Base-by-base conservation (phyloP, 2,329 filamentous ascomycete genomes). In the Microcera coccophila region DNA sequence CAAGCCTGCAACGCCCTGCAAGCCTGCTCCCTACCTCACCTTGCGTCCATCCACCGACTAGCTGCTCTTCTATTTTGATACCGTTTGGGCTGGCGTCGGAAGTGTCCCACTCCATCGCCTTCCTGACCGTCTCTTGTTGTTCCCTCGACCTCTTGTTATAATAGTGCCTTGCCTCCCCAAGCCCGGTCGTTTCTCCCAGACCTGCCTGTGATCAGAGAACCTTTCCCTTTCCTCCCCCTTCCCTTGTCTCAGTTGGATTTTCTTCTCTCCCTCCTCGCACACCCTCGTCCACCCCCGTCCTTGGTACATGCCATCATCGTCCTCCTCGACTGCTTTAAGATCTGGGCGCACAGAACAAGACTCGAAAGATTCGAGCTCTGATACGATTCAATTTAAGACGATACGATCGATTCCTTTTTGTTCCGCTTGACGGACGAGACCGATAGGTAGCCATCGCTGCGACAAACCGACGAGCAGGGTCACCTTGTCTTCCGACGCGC, bases 161-260 rank as follows among this genome's bases (percentile, higher is more conserved):
- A 44, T 42, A 51, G 44, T 44, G 42, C 32, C 39, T 39, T 21
- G 35, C 26, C 47, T 44, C 46, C 42, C 45, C 48, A 36, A 44
- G 42, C 39, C 44, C 38, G 37, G 45, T 36, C 47, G 44, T 37
- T 47, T 39, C 15, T 48, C 53, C 52, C 53, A 60, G 58, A 55
- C 54, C 55, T 60, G 48, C 42, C 49, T 49, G 57, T 54, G 59
- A 52, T 50, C 53, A 54, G 50, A 53, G 29, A 52, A 52, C 54
- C 50, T 40, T 46, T 41, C 20, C 21, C 28, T 34, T 36, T 38
- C 35, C n/a, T 39, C 43, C 36, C 42, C 44, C 49, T 38, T 41
- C 45, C 44, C 42, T 47, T 32, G 8, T n/a, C 15, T 32, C 29
- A 8, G 7, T 32, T 14, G 12, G 9, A 36, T 43, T 41, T 26